Conservation (phyloP, 305 asterid species). For the Plantago coronopus region DNA sequence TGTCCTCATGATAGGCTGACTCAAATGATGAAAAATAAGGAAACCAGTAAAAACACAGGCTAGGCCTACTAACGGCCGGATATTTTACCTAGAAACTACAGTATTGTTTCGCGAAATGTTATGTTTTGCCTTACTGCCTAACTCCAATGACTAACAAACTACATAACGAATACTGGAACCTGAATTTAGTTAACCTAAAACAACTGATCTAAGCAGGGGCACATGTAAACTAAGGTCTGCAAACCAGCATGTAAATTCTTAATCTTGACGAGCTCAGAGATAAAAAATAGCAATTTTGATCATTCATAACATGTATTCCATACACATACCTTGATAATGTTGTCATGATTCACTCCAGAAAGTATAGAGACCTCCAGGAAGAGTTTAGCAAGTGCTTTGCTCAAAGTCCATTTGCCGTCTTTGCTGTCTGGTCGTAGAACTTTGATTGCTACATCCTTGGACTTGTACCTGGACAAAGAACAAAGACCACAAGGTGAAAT, state of each 20-base stretch:
- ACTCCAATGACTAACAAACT: no score
- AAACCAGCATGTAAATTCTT: background rate
- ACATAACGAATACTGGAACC: no score
- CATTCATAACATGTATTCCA: constrained; percentile 3
- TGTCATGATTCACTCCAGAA: constrained; percentile 50
- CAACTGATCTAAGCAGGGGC: background rate
- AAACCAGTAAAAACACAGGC: no score
- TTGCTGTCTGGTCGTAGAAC: constrained; percentile 39
- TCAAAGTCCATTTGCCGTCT: constrained; percentile 8
- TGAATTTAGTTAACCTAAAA: background rate
- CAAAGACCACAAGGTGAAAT: background rate
- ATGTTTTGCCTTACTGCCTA: no score
- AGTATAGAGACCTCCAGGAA: constrained; percentile 49
- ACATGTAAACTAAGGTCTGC: background rate
- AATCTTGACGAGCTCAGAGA: background rate
- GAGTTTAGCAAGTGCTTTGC: constrained; percentile 35
- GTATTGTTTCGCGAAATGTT: no score
- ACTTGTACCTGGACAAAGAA: constrained; percentile 39
- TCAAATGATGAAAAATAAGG: no score
- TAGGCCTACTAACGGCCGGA: no score
- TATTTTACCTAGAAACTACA: no score
- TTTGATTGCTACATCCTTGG: constrained; percentile 50
- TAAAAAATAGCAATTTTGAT: background rate
- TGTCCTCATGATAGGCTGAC: no score
- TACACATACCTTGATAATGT: constrained; percentile 47